Percentiles rank a stretch among this genome's conserved stretches.
Conservation (phyloP, 2,329 filamentous ascomycete species). For the Metarhizium album region DNA sequence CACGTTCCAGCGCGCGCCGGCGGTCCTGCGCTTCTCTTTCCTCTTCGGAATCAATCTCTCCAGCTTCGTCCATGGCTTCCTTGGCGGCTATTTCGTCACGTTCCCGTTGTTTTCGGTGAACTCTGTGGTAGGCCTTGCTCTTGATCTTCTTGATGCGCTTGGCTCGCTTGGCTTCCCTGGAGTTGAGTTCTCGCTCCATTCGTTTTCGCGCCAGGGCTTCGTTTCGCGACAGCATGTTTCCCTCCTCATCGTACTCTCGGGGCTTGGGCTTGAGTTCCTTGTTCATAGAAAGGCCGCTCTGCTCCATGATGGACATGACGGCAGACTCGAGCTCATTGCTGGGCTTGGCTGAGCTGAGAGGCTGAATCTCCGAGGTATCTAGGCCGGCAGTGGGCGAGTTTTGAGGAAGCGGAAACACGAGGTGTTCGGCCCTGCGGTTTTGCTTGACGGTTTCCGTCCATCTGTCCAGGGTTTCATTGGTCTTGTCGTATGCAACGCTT, state of each 20-base stretch:
- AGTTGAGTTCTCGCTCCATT: conserved; percentile 71
- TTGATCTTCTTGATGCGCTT: conserved; percentile 99
- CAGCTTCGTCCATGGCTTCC: conserved; percentile 44
- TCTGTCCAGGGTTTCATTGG: conserved; percentile 77
- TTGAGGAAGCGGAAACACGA: conserved; percentile 76
- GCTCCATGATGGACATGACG: conserved; percentile 80
- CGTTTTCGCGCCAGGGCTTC: conserved; percentile 65
- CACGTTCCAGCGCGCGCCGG: conserved; percentile 69
- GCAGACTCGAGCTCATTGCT: conserved; percentile 75
- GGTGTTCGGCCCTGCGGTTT: conserved; percentile 82
- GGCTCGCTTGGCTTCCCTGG: conserved; percentile 76
- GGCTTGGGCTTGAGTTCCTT: conserved; percentile 37
- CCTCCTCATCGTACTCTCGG: conserved; percentile 56
- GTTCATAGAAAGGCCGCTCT: conserved; percentile 62
- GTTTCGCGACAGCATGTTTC: conserved; percentile 60
- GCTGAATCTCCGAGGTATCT: conserved; percentile 51
- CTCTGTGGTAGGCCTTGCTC: conserved; percentile 85
- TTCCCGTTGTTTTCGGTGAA: conserved; percentile 67
- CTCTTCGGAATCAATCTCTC: conserved; percentile 53
- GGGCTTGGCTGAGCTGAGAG: conserved; percentile 51
- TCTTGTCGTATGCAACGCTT: conserved; percentile 74
- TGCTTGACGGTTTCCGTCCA: conserved; percentile 95
- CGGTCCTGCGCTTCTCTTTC: conserved; percentile 58
- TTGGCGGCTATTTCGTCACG: conserved; percentile 41
- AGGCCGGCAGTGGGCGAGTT: conserved; percentile 52